A percentile compares a stretch with the other conserved stretches of the same genome.
Evolutionary conservation across 192 early-diverging fungal species (phyloP).

Genomic region (Chytriomyces hyalinus): DNA sequence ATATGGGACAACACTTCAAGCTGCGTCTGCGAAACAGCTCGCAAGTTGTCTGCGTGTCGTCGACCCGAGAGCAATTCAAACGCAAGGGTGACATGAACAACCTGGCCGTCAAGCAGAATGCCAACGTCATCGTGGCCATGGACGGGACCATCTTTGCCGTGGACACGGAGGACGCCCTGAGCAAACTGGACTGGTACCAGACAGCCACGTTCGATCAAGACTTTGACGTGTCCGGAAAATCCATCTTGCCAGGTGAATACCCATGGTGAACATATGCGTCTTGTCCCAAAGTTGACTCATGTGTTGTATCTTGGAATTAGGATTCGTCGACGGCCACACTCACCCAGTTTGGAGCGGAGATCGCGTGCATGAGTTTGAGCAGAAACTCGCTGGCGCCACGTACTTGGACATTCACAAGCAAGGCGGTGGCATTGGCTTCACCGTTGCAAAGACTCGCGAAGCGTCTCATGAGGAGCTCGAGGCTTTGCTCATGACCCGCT

Average conservation of each 20-base stretch:
- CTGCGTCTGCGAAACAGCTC: conserved; percentile 26
- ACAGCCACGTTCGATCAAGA: conserved; percentile 15
- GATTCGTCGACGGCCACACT: conserved; percentile 35
- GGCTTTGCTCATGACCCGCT: conserved; percentile 14
- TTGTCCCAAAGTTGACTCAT: background rate
- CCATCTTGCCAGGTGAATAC: conserved; percentile 9
- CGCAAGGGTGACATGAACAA: conserved; percentile 15
- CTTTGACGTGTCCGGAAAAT: conserved; percentile 10
- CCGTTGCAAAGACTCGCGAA: conserved; percentile 22
- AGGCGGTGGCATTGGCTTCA: conserved; percentile 36
- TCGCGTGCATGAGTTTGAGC: conserved; percentile 39
- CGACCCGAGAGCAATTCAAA: conserved; percentile 6
- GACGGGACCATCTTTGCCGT: conserved; percentile 20
- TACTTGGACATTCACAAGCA: conserved; percentile 37
- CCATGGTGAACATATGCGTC: background rate
- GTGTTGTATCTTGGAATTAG: background rate
- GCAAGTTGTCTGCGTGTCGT: conserved; percentile 6
- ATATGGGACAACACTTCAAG: background rate
- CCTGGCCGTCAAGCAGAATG: background rate
- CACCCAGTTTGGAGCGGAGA: conserved; percentile 39
- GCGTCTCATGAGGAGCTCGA: conserved; percentile 11
- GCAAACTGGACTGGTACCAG: conserved; percentile 6
- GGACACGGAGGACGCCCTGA: background rate
- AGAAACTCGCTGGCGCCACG: conserved; percentile 36
- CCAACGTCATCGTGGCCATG: conserved; percentile 9